Percentiles rank a stretch among this genome's conserved stretches.
These are phyloP conservation scores for Aspergillus tanneri DNA, from an alignment of 2,329 filamentous ascomycete species.

Conservation along the genomic window DNA sequence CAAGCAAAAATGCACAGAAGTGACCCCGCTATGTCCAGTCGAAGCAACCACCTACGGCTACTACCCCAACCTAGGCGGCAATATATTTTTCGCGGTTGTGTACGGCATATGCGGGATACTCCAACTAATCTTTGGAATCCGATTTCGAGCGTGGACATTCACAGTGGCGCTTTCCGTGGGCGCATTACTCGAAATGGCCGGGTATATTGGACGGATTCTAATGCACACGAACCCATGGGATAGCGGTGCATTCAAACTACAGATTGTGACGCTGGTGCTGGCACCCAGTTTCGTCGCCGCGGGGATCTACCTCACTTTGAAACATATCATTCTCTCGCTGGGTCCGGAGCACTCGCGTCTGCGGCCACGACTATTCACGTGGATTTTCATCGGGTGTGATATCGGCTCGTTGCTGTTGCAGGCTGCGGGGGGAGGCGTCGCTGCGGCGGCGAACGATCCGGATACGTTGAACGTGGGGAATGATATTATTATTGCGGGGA, in stretches of 20 bases:
- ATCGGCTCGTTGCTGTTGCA: slow-evolving; percentile 59
- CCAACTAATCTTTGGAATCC: slow-evolving; percentile 52
- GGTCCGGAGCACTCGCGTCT: slow-evolving; percentile 51
- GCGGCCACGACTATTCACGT: slow-evolving; percentile 53
- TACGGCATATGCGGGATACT: slow-evolving; percentile 51
- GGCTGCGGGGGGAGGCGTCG: slow-evolving; percentile 57
- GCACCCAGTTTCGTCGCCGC: slow-evolving; percentile 57
- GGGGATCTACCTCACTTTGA: slow-evolving; percentile 57
- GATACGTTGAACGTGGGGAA: slow-evolving; percentile 50
- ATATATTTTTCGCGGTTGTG: slow-evolving; percentile 53
- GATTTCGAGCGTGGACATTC: slow-evolving; percentile 57
- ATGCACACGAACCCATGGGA: slow-evolving; percentile 56
- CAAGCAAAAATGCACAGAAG: slow-evolving; percentile 34
- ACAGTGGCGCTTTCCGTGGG: slow-evolving; percentile 51
- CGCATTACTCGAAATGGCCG: slow-evolving; percentile 53
- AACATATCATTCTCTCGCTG: slow-evolving; percentile 58
- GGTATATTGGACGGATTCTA: slow-evolving; percentile 57
- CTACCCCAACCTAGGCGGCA: slow-evolving; percentile 52
- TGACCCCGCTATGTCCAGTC: slow-evolving; percentile 44
- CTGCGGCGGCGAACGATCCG: slow-evolving; percentile 48
- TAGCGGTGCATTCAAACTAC: slow-evolving; percentile 51
- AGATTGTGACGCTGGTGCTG: slow-evolving; percentile 57
- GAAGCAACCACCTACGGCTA: slow-evolving; percentile 55
- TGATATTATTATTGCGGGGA: slow-evolving; percentile 58
- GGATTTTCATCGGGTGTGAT: slow-evolving; percentile 61